Base-by-base conservation (phyloP, 2,329 filamentous ascomycete genomes). In the Penicillium sp. region DNA sequence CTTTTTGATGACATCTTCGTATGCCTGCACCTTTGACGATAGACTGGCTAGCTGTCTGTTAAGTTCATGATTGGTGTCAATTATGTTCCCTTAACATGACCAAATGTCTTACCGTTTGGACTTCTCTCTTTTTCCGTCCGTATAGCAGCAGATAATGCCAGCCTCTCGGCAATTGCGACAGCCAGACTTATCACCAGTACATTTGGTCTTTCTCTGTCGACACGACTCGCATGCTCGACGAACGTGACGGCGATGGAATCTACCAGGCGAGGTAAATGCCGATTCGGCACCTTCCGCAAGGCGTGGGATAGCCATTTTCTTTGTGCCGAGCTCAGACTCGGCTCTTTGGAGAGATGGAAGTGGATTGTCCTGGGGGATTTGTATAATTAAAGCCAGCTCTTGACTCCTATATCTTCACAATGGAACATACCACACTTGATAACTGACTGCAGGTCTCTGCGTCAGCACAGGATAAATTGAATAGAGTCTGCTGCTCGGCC, bases 181-280 rank as follows among this genome's bases (percentile, higher is more conserved):
- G 3, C 66, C 64, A 24, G 70, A 69, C 43, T 68, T 66, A 44
- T 74, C 71, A 14, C 72, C 72, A 22, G 68, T 70, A 48, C 72
- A 74, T 55, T 73, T 74, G 28, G 69, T 73, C 54, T 74, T 74
- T 35, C 69, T 64, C 46, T 69, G 64, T 18, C 71, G 64, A 50
- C 72, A 74, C n/a, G 67, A 67, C 46, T 74, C 71, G 46, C 72
- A 74, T 14, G 72, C 71, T 45, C 65, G 65, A 35, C 63, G 64
- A 26, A 67, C 65, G 46, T 69, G 65, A 18, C 64, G 64, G 41
- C 66, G 64, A 38, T 67, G 66, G n/a, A 63, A 63, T 24, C 66
- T 59, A 18, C 63, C 64, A 22, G 65, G 60, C 4, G 65, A 62
- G 7, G 61, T 57, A 24, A 66, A 64, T 10, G 59, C 55, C 28